Evolutionary conservation across 2,329 filamentous ascomycete genomes (phyloP).

Genomic region (Penicillium hordei): DNA sequence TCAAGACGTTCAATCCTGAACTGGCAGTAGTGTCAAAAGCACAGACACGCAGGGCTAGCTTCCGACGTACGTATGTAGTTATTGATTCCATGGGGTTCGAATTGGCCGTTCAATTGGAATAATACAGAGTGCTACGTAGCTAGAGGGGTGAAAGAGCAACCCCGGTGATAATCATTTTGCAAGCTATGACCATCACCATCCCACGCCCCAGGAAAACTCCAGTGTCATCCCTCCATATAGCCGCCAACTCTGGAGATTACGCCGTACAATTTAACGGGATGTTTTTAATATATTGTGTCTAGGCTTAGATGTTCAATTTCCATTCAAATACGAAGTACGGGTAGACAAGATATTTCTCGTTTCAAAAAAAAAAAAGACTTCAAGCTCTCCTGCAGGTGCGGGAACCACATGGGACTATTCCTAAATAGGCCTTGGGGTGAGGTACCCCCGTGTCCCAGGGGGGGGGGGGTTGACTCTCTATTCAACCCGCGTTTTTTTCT

Average conservation of each 20-base stretch:
- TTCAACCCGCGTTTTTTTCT: background rate
- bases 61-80: background rate
- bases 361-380: conserved; percentile 15
- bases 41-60: conserved; percentile 6
- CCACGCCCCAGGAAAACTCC: background rate
- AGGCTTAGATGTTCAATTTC: background rate
- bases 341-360: conserved; percentile 6
- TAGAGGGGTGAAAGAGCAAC: background rate
- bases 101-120: background rate
- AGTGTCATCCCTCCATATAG: background rate
- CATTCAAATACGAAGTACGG: background rate
- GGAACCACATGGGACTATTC: conserved; percentile 12
- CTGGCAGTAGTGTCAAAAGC: background rate
- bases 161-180: background rate
- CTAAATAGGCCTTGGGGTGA: conserved; percentile 8
- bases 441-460: background rate
- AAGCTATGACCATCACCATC: background rate
- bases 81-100: conserved; percentile 16
- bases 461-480: no score
- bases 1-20: background rate
- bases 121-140: background rate
- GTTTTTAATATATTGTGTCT: background rate
- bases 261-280: background rate
- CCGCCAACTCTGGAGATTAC: background rate
- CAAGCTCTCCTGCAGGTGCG: conserved; percentile 20